A percentile compares a stretch with the other conserved stretches of the same genome.
Evolutionary conservation across 1,284 basidiomycete genomes (phyloP).

Genomic region (Fomitopsis betulina): DNA sequence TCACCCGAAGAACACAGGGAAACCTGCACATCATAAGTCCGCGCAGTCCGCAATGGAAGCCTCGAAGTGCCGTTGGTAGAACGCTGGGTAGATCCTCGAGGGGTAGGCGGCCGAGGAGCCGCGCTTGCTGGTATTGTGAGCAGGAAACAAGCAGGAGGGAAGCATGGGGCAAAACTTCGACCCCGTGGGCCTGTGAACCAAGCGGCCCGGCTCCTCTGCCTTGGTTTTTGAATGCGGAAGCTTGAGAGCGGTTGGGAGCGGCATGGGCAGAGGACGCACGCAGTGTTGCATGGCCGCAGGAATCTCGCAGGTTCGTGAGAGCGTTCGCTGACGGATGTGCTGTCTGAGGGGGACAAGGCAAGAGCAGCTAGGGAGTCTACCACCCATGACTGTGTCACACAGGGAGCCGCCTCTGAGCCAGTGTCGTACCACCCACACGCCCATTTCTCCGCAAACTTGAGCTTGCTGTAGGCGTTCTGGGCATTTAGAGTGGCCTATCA

Average conservation of each 20-base stretch:
- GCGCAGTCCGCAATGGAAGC: neutral
- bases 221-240: neutral
- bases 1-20: neutral
- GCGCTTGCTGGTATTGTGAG: neutral
- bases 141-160: neutral
- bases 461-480: neutral
- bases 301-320: conserved; percentile 2
- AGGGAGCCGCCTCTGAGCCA: neutral
- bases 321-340: neutral
- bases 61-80: neutral
- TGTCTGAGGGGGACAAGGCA: neutral
- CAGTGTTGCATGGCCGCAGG: neutral
- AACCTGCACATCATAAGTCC: neutral
- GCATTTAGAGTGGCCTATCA: neutral
- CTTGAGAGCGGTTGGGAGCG: neutral
- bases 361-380: neutral
- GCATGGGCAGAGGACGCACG: neutral
- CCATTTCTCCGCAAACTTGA: neutral
- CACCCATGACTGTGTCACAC: neutral
- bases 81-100: neutral
- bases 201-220: neutral
- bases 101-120: neutral
- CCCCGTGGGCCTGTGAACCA: conserved; percentile 2
- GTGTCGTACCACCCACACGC: neutral
- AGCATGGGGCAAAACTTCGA: neutral